phyloP scores from a whole-genome alignment of 805 yeast genomes.

The Yamadazyma paraphyllophila region DNA sequence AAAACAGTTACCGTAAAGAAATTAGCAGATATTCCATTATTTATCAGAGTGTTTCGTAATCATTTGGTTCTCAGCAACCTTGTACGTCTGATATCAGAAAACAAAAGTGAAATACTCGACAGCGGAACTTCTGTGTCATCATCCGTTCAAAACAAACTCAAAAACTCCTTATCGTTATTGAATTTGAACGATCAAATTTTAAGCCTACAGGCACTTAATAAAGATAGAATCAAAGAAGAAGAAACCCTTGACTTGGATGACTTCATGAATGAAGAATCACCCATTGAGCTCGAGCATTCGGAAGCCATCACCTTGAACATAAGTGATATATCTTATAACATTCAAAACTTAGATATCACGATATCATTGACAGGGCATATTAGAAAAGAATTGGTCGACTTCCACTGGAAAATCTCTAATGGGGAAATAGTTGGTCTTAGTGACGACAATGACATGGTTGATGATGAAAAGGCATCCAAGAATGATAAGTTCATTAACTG shows the following conservation, averaged over 20 bases:
- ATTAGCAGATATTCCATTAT: slow-evolving; percentile 22
- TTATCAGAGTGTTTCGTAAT: slow-evolving; percentile 32
- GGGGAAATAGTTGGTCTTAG: slow-evolving; percentile 19
- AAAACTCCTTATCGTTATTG: slow-evolving; percentile 33
- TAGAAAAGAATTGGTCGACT: slow-evolving; percentile 11
- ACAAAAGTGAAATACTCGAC: slow-evolving; percentile 11
- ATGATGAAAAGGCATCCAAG: slow-evolving; percentile 11
- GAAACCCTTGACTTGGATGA: slow-evolving; percentile 22
- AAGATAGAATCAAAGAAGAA: slow-evolving; percentile 13
- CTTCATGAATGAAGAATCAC: slow-evolving; percentile 23
- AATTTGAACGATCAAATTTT: slow-evolving; percentile 38
- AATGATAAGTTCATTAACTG: slow-evolving; percentile 20
- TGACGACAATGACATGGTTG: slow-evolving; percentile 23
- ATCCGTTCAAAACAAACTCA: slow-evolving; percentile 24
- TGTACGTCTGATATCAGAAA: slow-evolving; percentile 6
- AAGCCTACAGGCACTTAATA: slow-evolving; percentile 28
- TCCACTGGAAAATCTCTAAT: slow-evolving; percentile 28
- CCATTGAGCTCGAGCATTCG: slow-evolving; percentile 12
- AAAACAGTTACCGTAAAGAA: slow-evolving; percentile 21
- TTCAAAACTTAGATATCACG: slow-evolving; percentile 3
- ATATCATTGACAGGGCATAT: slow-evolving; percentile 2
- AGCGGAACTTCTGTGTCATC: neutral
- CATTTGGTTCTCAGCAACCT: slow-evolving; percentile 27
- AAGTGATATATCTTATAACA: slow-evolving; percentile 20
- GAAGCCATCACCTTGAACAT: slow-evolving; percentile 22